phyloP scores from a whole-genome alignment of 768 basidiomycete genomes.

The Phaeolepiota aurea region DNA sequence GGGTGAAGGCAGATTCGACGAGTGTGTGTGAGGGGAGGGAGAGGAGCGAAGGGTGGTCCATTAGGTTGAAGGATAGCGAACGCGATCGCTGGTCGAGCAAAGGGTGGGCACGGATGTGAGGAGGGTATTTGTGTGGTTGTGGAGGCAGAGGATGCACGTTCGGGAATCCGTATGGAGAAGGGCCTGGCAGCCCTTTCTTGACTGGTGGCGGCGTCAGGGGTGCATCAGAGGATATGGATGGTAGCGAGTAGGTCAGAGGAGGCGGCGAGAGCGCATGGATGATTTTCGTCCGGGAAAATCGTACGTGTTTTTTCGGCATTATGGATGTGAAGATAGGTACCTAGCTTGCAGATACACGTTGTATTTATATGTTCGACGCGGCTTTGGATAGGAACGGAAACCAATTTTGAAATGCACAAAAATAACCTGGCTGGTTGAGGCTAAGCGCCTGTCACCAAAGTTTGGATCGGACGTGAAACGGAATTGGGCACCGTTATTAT shows the following conservation, averaged over 20 bases:
- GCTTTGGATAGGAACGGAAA: too few relatives aligned
- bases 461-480: too few relatives aligned
- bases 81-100: conserved; percentile 16
- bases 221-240: conserved; percentile 1
- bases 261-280: background rate
- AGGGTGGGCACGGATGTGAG: conserved; percentile 12
- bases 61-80: conserved; percentile 18
- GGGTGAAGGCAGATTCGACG: conserved; percentile 23
- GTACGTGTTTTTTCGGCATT: conserved; percentile 5
- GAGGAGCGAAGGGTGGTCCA: conserved; percentile 18
- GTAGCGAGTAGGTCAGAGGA: background rate
- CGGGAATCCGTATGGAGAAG: background rate
- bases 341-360: too few relatives aligned
- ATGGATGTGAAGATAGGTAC: too few relatives aligned
- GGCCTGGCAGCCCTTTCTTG: background rate
- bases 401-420: too few relatives aligned
- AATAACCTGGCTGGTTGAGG: too few relatives aligned
- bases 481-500: too few relatives aligned
- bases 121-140: background rate
- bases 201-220: background rate
- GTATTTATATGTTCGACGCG: too few relatives aligned
- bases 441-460: too few relatives aligned
- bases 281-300: conserved; percentile 1
- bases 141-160: background rate
- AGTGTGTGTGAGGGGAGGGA: conserved; percentile 16